Conservation (phyloP, 1,284 basidiomycete genomes). For the Leccinum pseudoinsigne region DNA sequence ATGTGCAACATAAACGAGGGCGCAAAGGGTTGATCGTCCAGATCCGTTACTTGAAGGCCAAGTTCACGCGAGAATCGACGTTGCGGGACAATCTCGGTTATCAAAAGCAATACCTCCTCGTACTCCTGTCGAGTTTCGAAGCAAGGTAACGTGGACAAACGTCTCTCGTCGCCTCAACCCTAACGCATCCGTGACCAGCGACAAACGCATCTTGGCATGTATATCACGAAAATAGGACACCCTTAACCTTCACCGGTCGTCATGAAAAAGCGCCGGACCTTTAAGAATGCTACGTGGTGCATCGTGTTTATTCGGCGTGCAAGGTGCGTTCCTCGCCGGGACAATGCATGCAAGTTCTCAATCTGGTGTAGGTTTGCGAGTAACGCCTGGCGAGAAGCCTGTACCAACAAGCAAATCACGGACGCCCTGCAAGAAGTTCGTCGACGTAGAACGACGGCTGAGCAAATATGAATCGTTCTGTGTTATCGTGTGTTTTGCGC, state of each 20-base stretch:
- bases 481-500: slow-evolving; percentile 6
- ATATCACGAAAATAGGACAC: slow-evolving; percentile 74
- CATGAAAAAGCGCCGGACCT: slow-evolving; percentile 41
- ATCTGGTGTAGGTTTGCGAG: slow-evolving; percentile 50
- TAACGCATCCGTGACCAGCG: slow-evolving; percentile 44
- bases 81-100: slow-evolving; percentile 80
- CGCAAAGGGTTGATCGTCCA: slow-evolving; percentile 88
- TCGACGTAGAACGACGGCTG: slow-evolving; percentile 42
- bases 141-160: slow-evolving; percentile 54
- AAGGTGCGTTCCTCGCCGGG: slow-evolving; percentile 49
- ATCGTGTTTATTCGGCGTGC: slow-evolving; percentile 68
- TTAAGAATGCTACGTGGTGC: slow-evolving; percentile 61
- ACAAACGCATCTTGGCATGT: slow-evolving; percentile 74
- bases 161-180: neutral
- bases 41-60: slow-evolving; percentile 91
- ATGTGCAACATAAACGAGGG: slow-evolving; percentile 75
- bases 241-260: slow-evolving; percentile 37
- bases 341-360: slow-evolving; percentile 10
- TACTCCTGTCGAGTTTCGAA: slow-evolving; percentile 66
- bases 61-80: slow-evolving; percentile 83
- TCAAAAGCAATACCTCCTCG: slow-evolving; percentile 84
- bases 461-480: slow-evolving; percentile 14
- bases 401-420: slow-evolving; percentile 56
- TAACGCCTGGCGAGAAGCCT: slow-evolving; percentile 60
- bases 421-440: slow-evolving; percentile 72